Evolutionary conservation across 2,329 filamentous ascomycete genomes (phyloP), one percentile per base, ranked within the genome.

Genomic region (Fusarium camptoceras): DNA sequence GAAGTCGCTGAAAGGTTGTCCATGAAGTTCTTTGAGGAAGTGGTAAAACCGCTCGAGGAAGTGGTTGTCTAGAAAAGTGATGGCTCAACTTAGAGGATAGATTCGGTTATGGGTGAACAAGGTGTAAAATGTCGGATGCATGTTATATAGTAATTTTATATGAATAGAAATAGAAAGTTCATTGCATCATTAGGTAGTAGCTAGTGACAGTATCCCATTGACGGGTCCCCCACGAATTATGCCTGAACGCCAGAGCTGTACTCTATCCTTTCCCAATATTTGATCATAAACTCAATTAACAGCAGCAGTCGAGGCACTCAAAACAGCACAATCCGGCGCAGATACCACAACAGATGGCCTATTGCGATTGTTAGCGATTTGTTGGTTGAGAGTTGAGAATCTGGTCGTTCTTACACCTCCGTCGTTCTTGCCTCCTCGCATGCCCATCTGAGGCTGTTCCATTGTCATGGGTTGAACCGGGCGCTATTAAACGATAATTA

Each of bases 41-140:
- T 85, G 9, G 83, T 85, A 24, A 83, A 83, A 70, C 78, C 72
- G 44, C 70, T 85, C 22, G 81, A 78, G 3, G 75, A 76, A 2
- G 73, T 83, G 24, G 71, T 77, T 8, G 77, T 83, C 7, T 83
- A 69, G 55, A 22, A 44, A 15, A 12, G 8, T 10, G 14, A 20
- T 22, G 6, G 16, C 34, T 55, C 25, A 3, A 16, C 37, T 15
- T 30, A 11, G 24, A 16, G 9, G 41, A 30, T 18, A 16, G 27
- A 31, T 24, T 41, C 53, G 18, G 22, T 37, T 37, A 51, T 61
- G 22, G 42, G 20, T n/a, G 20, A 53, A 55, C 8, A 37, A 53
- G 48, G 24, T 22, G 18, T 24, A 20, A 47, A 24, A 43, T 5
- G 22, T 51, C 34, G 27, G 28, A 10, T 22, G 15, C 7, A 25